phyloP scores from a whole-genome alignment of 2,329 filamentous ascomycete genomes.

The Colletotrichum coccodes region DNA sequence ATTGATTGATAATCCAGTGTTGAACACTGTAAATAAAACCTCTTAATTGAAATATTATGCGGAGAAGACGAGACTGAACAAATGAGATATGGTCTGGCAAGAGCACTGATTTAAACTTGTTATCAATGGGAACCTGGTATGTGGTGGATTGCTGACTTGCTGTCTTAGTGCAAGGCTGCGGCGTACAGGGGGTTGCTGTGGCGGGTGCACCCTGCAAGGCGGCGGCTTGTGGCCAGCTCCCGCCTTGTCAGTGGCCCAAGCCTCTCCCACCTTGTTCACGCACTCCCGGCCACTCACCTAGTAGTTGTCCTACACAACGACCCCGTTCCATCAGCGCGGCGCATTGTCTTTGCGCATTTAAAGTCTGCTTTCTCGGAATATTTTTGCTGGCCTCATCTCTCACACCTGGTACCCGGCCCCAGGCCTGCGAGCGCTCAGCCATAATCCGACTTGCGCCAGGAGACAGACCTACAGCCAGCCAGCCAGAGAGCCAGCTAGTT shows the following conservation, averaged over 20 bases:
- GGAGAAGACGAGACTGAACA: background rate
- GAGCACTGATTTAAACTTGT: conserved; percentile 3
- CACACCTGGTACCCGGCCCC: background rate
- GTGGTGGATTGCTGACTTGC: conserved; percentile 3
- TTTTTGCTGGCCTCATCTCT: background rate
- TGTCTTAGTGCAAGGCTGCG: conserved; percentile 31
- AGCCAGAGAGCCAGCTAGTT: too few species aligned
- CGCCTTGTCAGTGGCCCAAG: conserved; percentile 32
- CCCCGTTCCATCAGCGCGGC: conserved; percentile 8
- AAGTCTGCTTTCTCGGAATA: background rate
- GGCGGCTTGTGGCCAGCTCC: conserved; percentile 31
- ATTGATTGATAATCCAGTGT: too few species aligned
- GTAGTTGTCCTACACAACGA: conserved; percentile 20
- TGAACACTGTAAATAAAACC: too few species aligned
- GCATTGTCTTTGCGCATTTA: conserved; percentile 14
- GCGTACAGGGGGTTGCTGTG: conserved; percentile 26
- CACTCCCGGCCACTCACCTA: conserved; percentile 23
- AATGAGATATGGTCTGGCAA: background rate
- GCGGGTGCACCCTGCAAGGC: conserved; percentile 30
- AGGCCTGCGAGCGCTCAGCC: background rate
- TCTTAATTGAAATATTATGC: background rate
- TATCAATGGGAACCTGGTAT: conserved; percentile 1
- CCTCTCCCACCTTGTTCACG: conserved; percentile 29
- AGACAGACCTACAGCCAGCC: background rate
- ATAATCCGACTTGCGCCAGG: conserved; percentile 5